These are phyloP conservation scores for Fusarium pininemorale DNA, from an alignment of 2,329 filamentous ascomycete species.

Conservation along the genomic window DNA sequence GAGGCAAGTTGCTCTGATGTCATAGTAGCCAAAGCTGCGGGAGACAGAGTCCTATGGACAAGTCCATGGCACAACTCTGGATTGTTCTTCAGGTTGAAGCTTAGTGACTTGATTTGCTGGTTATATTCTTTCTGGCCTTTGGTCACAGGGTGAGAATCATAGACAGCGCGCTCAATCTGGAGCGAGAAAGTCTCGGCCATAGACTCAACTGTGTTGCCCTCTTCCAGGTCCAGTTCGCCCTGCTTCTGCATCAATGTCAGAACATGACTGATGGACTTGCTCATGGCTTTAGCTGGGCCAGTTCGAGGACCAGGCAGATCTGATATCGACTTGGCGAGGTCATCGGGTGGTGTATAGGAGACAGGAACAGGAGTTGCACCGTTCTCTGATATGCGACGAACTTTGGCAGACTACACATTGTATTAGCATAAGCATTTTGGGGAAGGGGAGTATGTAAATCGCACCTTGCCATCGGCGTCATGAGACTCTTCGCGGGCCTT, in stretches of 20 bases:
- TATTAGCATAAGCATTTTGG: background rate
- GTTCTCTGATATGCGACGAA: conserved; percentile 65
- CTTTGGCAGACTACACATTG: conserved; percentile 50
- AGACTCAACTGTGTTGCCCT: conserved; percentile 69
- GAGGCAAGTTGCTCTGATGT: conserved; percentile 89
- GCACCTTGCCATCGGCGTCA: conserved; percentile 61
- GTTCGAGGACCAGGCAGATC: conserved; percentile 72
- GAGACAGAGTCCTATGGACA: conserved; percentile 75
- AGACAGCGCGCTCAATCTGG: conserved; percentile 79
- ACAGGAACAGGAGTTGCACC: conserved; percentile 45
- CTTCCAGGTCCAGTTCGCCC: conserved; percentile 68
- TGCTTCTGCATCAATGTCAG: conserved; percentile 74
- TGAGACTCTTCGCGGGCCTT: conserved; percentile 67
- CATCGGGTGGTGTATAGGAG: conserved; percentile 60
- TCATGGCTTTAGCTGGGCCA: conserved; percentile 74
- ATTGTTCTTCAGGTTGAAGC: conserved; percentile 91
- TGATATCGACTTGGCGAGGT: conserved; percentile 60
- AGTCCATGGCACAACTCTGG: conserved; percentile 78
- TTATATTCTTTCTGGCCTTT: conserved; percentile 61
- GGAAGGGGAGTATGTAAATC: conserved; percentile 8
- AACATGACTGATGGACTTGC: conserved; percentile 73
- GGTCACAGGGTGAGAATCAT: conserved; percentile 61
- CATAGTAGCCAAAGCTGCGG: conserved; percentile 87
- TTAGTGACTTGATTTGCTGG: conserved; percentile 76
- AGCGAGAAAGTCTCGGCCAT: conserved; percentile 77